These are phyloP conservation scores for Hibiscus mutabilis DNA, from an alignment of 345 rosid genomes.

Conservation along the genomic window DNA sequence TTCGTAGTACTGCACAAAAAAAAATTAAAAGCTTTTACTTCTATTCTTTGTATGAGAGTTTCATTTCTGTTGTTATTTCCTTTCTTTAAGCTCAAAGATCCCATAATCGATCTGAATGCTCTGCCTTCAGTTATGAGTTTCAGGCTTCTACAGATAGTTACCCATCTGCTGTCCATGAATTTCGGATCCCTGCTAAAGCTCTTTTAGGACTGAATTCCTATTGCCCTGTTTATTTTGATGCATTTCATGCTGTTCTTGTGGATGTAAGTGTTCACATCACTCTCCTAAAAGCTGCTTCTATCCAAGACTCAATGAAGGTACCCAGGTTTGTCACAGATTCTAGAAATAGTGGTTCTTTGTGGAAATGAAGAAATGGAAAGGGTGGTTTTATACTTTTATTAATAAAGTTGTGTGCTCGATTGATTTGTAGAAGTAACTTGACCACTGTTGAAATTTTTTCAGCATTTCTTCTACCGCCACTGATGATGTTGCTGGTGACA, in stretches of 20 bases:
- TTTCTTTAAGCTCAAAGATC: not conserved
- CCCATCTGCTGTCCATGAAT: slow-evolving; percentile 74
- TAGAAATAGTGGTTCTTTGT: not conserved
- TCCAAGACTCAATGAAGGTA: slow-evolving; percentile 28
- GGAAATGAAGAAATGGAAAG: not conserved
- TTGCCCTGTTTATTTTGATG: slow-evolving; percentile 88
- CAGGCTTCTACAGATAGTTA: slow-evolving; percentile 45
- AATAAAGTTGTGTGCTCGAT: not conserved
- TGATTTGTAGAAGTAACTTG: slow-evolving; percentile 16
- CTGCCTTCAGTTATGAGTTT: slow-evolving; percentile 43
- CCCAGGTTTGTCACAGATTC: slow-evolving; percentile 53
- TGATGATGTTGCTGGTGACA: slow-evolving; percentile 37
- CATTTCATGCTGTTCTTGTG: slow-evolving; percentile 72
- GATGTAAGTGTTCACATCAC: slow-evolving; percentile 74
- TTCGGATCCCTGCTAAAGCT: slow-evolving; percentile 86
- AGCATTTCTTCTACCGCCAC: slow-evolving; percentile 28
- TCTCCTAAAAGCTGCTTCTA: slow-evolving; percentile 55
- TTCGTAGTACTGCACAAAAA: no score
- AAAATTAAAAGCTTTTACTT: not conserved
- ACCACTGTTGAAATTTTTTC: slow-evolving; percentile 26
- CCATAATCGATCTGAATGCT: slow-evolving; percentile 5
- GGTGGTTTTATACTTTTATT: not conserved
- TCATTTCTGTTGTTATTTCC: not conserved
- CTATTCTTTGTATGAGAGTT: not conserved
- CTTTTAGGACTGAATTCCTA: slow-evolving; percentile 89